Base-by-base conservation (phyloP, 1,284 basidiomycete genomes). In the Sporisorium iseilematis-ciliati region DNA sequence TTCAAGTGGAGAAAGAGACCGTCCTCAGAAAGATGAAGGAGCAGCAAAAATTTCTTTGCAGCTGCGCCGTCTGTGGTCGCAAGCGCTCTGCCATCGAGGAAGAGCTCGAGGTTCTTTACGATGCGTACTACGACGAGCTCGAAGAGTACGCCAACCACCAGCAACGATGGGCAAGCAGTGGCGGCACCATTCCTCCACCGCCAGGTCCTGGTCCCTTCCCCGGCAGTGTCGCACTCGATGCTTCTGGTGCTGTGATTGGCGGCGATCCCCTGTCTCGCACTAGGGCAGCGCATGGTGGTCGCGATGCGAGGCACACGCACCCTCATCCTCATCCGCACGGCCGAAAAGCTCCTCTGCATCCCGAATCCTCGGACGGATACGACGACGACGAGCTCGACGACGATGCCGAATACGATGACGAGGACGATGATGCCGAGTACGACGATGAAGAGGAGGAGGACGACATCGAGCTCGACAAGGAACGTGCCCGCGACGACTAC, bases 91-190 rank as follows among this genome's bases (percentile, higher is more conserved):
- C 95, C 81, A 98, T 99, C 88, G 97, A 98, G 89, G 93, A 94
- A 88, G 96, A 99, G 89, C 91, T 99, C 86, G 94, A 97, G 89
- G 93, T 95, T 88, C 91, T 98, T 87, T 98, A 99, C 89, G 94
- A 97, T 89, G 93, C 94, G 88, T 99, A 99, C 90, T 98, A 98
- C 90, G 93, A 97, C 87, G 95, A 98, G 89, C 91, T 99, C 88
- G 93, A 97, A 89, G 91, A 93, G 88, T 98, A 98, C 89, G 95
- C 95, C 86, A 92, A 93, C 87, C 93, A 95, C 88, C 94, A 97
- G 89, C 92, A 94, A 89, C 92, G 91, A 86, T 94, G 94, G 87
- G 92, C 92, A 81, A 91, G 90, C 79, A 92, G 91, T 80, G 92
- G 91, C 83, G 92, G 92, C 73, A 92, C 91, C 55, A 90, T 94